Conservation (phyloP, 2,329 filamentous ascomycete species). For the Sclerotinia nivalis region DNA sequence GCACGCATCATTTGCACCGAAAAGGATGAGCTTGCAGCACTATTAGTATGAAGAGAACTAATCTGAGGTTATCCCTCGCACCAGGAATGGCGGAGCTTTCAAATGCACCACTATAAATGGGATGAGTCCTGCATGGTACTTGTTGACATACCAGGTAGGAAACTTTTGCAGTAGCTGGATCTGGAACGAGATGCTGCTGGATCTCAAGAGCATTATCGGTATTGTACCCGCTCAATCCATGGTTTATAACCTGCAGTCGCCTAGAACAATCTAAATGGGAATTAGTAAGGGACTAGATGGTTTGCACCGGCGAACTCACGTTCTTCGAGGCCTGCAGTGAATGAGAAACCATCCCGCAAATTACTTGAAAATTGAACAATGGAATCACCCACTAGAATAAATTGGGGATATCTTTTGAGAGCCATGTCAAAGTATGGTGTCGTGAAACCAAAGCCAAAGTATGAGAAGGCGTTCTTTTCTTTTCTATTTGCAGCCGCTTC, state of each 20-base stretch:
- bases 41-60: not conserved
- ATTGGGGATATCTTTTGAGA: constrained; percentile 47
- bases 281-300: constrained; percentile 19
- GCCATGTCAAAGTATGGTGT: constrained; percentile 10
- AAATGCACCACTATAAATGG: not conserved
- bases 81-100: not conserved
- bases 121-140: not conserved
- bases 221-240: constrained; percentile 82
- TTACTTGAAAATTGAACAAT: constrained; percentile 71
- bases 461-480: not conserved
- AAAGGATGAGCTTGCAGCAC: constrained; percentile 55
- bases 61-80: not conserved
- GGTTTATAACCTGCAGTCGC: constrained; percentile 81
- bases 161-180: constrained; percentile 61
- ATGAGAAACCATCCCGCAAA: constrained; percentile 68
- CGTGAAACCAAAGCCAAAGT: not conserved
- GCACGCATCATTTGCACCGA: constrained; percentile 89
- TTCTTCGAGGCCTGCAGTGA: constrained; percentile 62
- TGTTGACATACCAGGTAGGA: constrained; percentile 55
- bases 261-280: constrained; percentile 65
- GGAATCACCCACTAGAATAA: constrained; percentile 88
- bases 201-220: constrained; percentile 71
- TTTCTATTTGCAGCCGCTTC: not conserved
- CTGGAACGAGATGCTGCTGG: constrained; percentile 69
- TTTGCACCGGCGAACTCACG: constrained; percentile 27